A percentile compares a stretch with the other conserved stretches of the same genome.
These are phyloP conservation scores for Liriodendron chinense DNA, from an alignment of 164 flowering plant genomes.

Conservation along the genomic window DNA sequence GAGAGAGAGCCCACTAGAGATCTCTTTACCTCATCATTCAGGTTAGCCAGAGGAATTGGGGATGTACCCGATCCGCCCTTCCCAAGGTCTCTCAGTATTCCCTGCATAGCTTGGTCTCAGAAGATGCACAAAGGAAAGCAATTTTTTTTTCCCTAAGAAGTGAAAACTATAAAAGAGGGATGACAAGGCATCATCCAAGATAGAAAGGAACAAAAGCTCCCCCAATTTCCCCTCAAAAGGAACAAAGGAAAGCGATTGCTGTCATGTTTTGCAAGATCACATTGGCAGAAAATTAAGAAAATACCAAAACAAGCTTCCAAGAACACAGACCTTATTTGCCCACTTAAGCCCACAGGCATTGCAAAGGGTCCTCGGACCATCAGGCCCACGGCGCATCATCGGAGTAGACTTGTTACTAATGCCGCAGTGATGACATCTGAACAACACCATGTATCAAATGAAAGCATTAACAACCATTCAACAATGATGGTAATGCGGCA, in stretches of 20 bases:
- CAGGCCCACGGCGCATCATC: slow-evolving; percentile 29
- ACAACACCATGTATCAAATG: background rate
- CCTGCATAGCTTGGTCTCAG: slow-evolving; percentile 11
- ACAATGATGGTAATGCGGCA: background rate
- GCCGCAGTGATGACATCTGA: slow-evolving; percentile 22
- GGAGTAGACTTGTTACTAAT: slow-evolving; percentile 21
- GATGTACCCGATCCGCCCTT: background rate
- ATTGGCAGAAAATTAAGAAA: background rate
- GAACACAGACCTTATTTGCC: slow-evolving; percentile 21
- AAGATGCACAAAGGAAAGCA: too few relatives aligned
- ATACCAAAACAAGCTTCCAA: background rate
- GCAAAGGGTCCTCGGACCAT: slow-evolving; percentile 21
- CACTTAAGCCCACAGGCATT: slow-evolving; percentile 29
- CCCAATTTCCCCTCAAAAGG: background rate
- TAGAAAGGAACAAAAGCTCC: background rate
- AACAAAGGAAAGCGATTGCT: too few relatives aligned
- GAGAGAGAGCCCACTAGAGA: background rate
- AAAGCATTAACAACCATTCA: background rate
- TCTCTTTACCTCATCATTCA: slow-evolving; percentile 13
- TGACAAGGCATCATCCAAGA: background rate
- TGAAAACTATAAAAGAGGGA: background rate
- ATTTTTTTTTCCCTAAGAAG: background rate
- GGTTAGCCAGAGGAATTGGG: slow-evolving; percentile 7
- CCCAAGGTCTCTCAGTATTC: slow-evolving; percentile 23
- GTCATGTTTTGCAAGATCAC: slow-evolving; percentile 1